Conservation (phyloP, 345 rosid genomes). For the Nasturtium officinale region DNA sequence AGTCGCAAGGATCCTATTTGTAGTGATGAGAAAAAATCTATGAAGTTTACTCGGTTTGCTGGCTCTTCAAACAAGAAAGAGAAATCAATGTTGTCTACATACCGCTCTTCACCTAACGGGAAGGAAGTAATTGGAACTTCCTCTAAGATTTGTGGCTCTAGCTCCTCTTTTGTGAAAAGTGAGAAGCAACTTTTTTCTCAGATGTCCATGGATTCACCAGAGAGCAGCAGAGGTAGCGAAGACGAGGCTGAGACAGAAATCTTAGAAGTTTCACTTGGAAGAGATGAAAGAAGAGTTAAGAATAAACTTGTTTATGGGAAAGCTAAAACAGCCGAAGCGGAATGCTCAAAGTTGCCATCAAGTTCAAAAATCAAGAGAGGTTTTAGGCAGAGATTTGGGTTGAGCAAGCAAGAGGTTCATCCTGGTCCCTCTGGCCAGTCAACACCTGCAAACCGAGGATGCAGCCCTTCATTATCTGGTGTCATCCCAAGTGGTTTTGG, state of each 20-base stretch:
- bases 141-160: slow-evolving; percentile 54
- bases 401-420: slow-evolving; percentile 50
- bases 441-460: slow-evolving; percentile 42
- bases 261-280: slow-evolving; percentile 45
- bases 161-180: slow-evolving; percentile 32
- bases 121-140: slow-evolving; percentile 75
- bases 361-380: slow-evolving; percentile 53
- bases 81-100: slow-evolving; percentile 58
- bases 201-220: slow-evolving; percentile 65
- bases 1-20: slow-evolving; percentile 55
- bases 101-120: slow-evolving; percentile 54
- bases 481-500: slow-evolving; percentile 54
- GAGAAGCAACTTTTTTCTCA: slow-evolving; percentile 54
- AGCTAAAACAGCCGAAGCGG: slow-evolving; percentile 41
- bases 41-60: slow-evolving; percentile 51
- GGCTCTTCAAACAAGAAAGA: slow-evolving; percentile 54
- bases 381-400: slow-evolving; percentile 53
- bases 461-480: slow-evolving; percentile 59
- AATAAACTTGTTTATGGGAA: slow-evolving; percentile 42
- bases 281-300: slow-evolving; percentile 48
- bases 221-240: slow-evolving; percentile 55
- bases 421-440: slow-evolving; percentile 51
- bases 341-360: slow-evolving; percentile 56
- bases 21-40: slow-evolving; percentile 58
- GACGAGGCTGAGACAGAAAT: slow-evolving; percentile 58